phyloP scores from a whole-genome alignment of 495 filamentous ascomycete species.

The Penicillium paradoxum region DNA sequence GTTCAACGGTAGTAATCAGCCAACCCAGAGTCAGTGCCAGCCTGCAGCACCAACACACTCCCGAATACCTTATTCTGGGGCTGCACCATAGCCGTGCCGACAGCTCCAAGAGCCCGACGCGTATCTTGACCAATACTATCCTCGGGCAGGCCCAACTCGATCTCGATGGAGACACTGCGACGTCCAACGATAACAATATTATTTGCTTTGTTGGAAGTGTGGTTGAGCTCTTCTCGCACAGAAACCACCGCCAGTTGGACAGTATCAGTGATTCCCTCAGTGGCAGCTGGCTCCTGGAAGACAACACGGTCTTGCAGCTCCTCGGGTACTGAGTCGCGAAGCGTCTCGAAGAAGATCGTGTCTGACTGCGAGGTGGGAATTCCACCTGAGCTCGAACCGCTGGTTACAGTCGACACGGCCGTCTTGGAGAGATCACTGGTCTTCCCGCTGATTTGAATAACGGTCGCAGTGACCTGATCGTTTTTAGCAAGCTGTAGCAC shows the following conservation, averaged over 20 bases:
- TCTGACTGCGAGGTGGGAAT: slow-evolving; percentile 37
- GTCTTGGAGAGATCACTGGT: neutral
- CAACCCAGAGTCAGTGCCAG: slow-evolving; percentile 27
- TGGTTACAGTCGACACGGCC: neutral
- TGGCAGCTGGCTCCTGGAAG: slow-evolving; percentile 39
- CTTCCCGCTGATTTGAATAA: slow-evolving; percentile 23
- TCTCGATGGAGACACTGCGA: slow-evolving; percentile 26
- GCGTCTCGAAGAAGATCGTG: slow-evolving; percentile 53
- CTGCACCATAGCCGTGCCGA: slow-evolving; percentile 56
- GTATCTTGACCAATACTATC: slow-evolving; percentile 43
- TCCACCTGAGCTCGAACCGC: neutral
- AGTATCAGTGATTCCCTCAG: slow-evolving; percentile 16
- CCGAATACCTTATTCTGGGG: slow-evolving; percentile 57
- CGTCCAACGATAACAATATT: slow-evolving; percentile 76
- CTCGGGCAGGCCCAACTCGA: slow-evolving; percentile 8
- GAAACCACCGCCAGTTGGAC: slow-evolving; percentile 29
- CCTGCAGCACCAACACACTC: slow-evolving; percentile 76
- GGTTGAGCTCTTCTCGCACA: slow-evolving; percentile 57
- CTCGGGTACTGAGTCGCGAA: slow-evolving; percentile 57
- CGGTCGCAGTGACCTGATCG: slow-evolving; percentile 53
- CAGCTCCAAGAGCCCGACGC: slow-evolving; percentile 58
- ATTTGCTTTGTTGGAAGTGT: slow-evolving; percentile 62
- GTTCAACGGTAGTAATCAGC: slow-evolving; percentile 8
- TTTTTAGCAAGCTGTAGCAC: slow-evolving; percentile 78
- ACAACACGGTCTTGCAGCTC: slow-evolving; percentile 57